Conservation (phyloP, 1,139 yeast genomes). For the Komagataea norvegica region DNA sequence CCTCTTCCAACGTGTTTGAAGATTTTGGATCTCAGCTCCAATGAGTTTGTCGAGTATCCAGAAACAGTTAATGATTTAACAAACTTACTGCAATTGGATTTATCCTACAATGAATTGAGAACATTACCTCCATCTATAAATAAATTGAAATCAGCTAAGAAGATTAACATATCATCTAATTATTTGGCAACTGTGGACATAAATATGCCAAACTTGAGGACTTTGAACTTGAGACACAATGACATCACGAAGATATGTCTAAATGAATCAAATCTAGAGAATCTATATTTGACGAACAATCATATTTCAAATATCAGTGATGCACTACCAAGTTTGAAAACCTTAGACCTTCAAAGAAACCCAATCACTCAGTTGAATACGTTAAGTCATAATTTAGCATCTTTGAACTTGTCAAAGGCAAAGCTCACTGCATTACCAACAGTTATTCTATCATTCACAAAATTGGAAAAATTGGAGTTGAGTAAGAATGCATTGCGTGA, state of each 20-base stretch:
- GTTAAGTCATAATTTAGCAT: conserved; percentile 54
- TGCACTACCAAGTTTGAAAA: conserved; percentile 52
- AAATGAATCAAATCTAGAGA: conserved; percentile 60
- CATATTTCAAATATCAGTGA: conserved; percentile 68
- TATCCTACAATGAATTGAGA: conserved; percentile 74
- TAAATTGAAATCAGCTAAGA: conserved; percentile 53
- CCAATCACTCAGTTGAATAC: conserved; percentile 70
- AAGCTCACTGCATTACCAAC: conserved; percentile 71
- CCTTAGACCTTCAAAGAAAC: conserved; percentile 58
- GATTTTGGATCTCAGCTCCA: conserved; percentile 72
- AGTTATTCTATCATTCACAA: conserved; percentile 57
- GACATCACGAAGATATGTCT: conserved; percentile 59
- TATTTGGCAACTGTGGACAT: conserved; percentile 44
- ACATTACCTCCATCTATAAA: conserved; percentile 60
- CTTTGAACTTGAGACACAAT: conserved; percentile 78
- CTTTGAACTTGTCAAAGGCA: conserved; percentile 75
- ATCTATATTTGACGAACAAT: conserved; percentile 73
- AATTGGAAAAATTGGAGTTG: conserved; percentile 67
- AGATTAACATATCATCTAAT: conserved; percentile 73
- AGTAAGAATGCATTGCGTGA: conserved; percentile 81
- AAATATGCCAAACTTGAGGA: conserved; percentile 52
- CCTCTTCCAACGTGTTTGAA: conserved; percentile 51
- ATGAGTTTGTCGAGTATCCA: conserved; percentile 67
- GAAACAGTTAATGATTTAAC: conserved; percentile 60
- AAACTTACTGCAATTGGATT: conserved; percentile 62